Evolutionary conservation across 768 basidiomycete genomes (phyloP).

Genomic region (Royoungia palumana): DNA sequence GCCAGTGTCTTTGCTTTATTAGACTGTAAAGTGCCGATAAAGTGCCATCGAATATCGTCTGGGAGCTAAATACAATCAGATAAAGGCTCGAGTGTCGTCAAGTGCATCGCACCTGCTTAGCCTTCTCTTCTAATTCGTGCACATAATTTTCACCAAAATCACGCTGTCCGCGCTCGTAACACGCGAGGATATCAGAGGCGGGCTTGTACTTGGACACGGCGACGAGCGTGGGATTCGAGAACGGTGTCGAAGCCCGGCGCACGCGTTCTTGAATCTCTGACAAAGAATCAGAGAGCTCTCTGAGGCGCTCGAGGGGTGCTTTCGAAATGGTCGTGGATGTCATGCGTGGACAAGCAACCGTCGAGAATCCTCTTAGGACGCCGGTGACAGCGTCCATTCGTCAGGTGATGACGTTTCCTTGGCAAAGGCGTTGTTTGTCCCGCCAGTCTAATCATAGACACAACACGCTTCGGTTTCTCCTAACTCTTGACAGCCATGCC

Average conservation of each 20-base stretch:
- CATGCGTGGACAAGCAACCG: conserved; percentile 15
- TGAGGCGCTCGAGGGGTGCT: conserved; percentile 40
- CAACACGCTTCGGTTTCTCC: neutral
- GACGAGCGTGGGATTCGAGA: conserved; percentile 49
- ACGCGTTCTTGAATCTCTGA: conserved; percentile 51
- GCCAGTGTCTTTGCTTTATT: conserved; percentile 93
- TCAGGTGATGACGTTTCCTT: too few species aligned
- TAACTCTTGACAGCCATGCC: conserved; percentile 14
- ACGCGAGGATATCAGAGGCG: conserved; percentile 77
- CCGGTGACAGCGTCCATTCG: neutral
- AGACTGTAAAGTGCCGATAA: conserved; percentile 89
- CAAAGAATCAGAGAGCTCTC: conserved; percentile 54
- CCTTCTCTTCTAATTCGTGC: conserved; percentile 88
- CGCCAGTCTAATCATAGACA: neutral
- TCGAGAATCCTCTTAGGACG: conserved; percentile 5
- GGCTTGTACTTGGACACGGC: conserved; percentile 96
- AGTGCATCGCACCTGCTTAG: conserved; percentile 50
- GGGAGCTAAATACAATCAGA: conserved; percentile 60
- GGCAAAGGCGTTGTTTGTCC: too few species aligned
- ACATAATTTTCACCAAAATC: conserved; percentile 99
- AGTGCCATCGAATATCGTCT: conserved; percentile 89
- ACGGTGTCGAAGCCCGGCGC: conserved; percentile 28
- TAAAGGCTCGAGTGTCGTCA: conserved; percentile 2
- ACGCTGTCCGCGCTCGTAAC: conserved; percentile 75
- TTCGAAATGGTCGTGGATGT: conserved; percentile 11